A percentile compares a stretch with the other conserved stretches of the same genome.
These are phyloP conservation scores for Phylloporus sp. DNA, from an alignment of 768 basidiomycete species.

Conservation along the genomic window DNA sequence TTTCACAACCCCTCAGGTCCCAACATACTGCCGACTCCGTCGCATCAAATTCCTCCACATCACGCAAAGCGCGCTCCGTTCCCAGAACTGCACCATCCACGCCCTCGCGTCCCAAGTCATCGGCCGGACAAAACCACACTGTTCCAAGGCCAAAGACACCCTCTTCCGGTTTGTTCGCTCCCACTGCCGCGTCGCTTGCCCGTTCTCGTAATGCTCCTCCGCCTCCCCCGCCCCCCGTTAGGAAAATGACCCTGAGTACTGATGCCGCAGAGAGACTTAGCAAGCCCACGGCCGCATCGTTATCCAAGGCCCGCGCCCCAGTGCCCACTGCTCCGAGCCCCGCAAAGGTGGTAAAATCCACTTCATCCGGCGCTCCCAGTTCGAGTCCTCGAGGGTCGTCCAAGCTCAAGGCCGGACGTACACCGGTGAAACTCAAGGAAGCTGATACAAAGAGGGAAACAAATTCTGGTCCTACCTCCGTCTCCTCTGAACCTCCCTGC, in stretches of 20 bases:
- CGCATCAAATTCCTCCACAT: conserved; percentile 28
- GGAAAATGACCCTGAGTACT: conserved; percentile 51
- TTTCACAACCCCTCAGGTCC: conserved; percentile 34
- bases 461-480: conserved; percentile 17
- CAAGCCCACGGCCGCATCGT: conserved; percentile 78
- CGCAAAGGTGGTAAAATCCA: conserved; percentile 26
- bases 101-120: conserved; percentile 36
- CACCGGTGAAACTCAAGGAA: conserved; percentile 24
- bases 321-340: conserved; percentile 15
- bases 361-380: conserved; percentile 25
- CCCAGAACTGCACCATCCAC: conserved; percentile 30
- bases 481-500: conserved; percentile 21
- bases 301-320: conserved; percentile 53
- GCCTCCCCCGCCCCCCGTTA: conserved; percentile 42
- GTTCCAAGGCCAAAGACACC: conserved; percentile 53
- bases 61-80: conserved; percentile 22
- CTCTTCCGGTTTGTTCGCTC: conserved; percentile 67
- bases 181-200: conserved; percentile 79
- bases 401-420: conserved; percentile 25
- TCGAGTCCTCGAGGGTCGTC: conserved; percentile 28
- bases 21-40: conserved; percentile 42
- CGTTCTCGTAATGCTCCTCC: conserved; percentile 52
- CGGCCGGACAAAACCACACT: conserved; percentile 18
- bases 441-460: conserved; percentile 17
- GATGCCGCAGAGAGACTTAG: conserved; percentile 61